phyloP scores from a whole-genome alignment of 2,329 filamentous ascomycete species.

The Ophiobolus disseminans region DNA sequence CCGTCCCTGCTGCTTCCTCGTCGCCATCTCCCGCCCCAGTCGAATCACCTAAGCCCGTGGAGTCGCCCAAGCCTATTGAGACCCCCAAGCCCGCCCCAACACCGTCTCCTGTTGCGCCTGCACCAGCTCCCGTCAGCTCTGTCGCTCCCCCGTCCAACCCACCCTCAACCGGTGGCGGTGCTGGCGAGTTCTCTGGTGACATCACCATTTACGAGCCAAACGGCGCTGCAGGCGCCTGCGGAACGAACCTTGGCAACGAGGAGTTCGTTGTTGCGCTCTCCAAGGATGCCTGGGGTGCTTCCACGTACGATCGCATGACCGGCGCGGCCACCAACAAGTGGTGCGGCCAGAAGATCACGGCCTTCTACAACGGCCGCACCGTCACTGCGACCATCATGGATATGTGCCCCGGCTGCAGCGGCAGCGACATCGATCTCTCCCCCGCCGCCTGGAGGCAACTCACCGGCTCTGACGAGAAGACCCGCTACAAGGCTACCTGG shows the following conservation, averaged over 20 bases:
- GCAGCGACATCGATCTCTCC: slow-evolving; percentile 41
- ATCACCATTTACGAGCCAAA: slow-evolving; percentile 46
- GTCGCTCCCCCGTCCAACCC: slow-evolving; percentile 4
- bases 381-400: slow-evolving; percentile 41
- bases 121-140: slow-evolving; percentile 6
- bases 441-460: slow-evolving; percentile 39
- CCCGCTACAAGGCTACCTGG: slow-evolving; percentile 36
- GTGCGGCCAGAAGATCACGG: slow-evolving; percentile 44
- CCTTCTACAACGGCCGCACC: slow-evolving; percentile 40
- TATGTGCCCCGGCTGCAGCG: slow-evolving; percentile 43
- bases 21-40: slow-evolving; percentile 14
- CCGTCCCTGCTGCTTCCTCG: slow-evolving; percentile 4
- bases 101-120: slow-evolving; percentile 11
- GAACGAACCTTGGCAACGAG: slow-evolving; percentile 29
- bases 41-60: slow-evolving; percentile 4
- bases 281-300: slow-evolving; percentile 32
- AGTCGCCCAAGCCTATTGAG: slow-evolving; percentile 10
- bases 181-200: slow-evolving; percentile 24
- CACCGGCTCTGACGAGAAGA: slow-evolving; percentile 28
- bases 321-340: slow-evolving; percentile 42
- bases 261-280: slow-evolving; percentile 41
- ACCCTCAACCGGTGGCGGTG: background rate
- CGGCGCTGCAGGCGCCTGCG: slow-evolving; percentile 41
- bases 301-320: slow-evolving; percentile 40
- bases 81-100: slow-evolving; percentile 9